phyloP scores from a whole-genome alignment of 176 grass and related monocot genomes.

The Hsuehochloa calcarea region DNA sequence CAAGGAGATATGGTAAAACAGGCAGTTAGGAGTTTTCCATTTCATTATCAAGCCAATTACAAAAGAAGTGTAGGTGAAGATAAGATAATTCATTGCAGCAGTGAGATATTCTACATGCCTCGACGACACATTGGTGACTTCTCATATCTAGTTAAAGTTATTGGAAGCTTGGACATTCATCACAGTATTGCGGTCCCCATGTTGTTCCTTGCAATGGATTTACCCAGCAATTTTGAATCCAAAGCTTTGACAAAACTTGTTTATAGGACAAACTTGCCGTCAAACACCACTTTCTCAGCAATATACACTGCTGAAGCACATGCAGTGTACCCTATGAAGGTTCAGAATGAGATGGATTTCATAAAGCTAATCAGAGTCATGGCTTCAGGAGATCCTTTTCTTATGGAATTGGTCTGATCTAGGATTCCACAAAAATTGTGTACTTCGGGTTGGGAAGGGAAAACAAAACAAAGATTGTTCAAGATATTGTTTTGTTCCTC shows the following conservation, averaged over 20 bases:
- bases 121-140: slow-evolving; percentile 50
- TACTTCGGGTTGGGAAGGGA: background rate
- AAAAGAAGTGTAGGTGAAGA: slow-evolving; percentile 63
- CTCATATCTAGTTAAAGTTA: slow-evolving; percentile 57
- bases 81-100: slow-evolving; percentile 64
- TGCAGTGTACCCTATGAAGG: slow-evolving; percentile 76
- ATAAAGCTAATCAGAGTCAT: slow-evolving; percentile 76
- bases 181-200: slow-evolving; percentile 74
- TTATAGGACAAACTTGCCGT: slow-evolving; percentile 56
- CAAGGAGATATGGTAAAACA: slow-evolving; percentile 72
- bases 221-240: slow-evolving; percentile 75
- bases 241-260: slow-evolving; percentile 61
- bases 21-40: slow-evolving; percentile 56
- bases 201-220: slow-evolving; percentile 84
- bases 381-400: slow-evolving; percentile 76
- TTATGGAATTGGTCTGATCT: slow-evolving; percentile 71
- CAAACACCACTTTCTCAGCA: slow-evolving; percentile 56
- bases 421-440: slow-evolving; percentile 6
- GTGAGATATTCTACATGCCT: slow-evolving; percentile 88
- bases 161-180: slow-evolving; percentile 71
- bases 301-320: slow-evolving; percentile 72
- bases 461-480: slow-evolving; percentile 26
- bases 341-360: slow-evolving; percentile 81
- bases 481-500: slow-evolving; percentile 20
- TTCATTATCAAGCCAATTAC: slow-evolving; percentile 73